These are phyloP conservation scores for Gamsiella multidivaricata DNA, from an alignment of 192 early-diverging fungal genomes.

Conservation along the genomic window DNA sequence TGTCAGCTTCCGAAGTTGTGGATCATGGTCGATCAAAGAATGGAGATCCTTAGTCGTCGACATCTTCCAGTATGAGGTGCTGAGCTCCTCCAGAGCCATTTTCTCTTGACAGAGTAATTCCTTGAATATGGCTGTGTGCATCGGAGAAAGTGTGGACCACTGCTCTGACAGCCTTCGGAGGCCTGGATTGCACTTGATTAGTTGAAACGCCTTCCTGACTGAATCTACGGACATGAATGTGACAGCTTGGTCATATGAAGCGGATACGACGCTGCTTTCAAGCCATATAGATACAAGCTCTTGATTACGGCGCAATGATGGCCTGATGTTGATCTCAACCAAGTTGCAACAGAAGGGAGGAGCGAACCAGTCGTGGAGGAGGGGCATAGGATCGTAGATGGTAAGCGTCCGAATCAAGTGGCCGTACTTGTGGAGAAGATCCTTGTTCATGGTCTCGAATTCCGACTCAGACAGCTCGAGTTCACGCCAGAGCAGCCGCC, in stretches of 20 bases:
- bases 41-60: not conserved
- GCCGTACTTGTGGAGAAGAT: conserved; percentile 1
- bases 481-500: not conserved
- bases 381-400: not conserved
- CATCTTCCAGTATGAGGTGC: not conserved
- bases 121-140: not conserved
- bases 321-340: not conserved
- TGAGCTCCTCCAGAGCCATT: not conserved
- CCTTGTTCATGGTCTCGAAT: conserved; percentile 1
- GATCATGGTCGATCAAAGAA: not conserved
- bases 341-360: not conserved
- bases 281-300: not conserved
- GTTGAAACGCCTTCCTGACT: not conserved
- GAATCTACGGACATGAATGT: not conserved
- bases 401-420: not conserved
- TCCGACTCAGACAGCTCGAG: not conserved
- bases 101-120: not conserved
- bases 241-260: not conserved
- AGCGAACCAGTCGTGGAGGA: conserved; percentile 10
- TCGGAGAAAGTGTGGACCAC: not conserved
- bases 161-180: not conserved
- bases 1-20: not conserved
- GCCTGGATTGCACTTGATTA: not conserved
- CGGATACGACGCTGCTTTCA: not conserved
- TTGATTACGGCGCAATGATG: not conserved